These are phyloP conservation scores for Sisymbrium irio DNA, from an alignment of 345 rosid species.

Conservation along the genomic window DNA sequence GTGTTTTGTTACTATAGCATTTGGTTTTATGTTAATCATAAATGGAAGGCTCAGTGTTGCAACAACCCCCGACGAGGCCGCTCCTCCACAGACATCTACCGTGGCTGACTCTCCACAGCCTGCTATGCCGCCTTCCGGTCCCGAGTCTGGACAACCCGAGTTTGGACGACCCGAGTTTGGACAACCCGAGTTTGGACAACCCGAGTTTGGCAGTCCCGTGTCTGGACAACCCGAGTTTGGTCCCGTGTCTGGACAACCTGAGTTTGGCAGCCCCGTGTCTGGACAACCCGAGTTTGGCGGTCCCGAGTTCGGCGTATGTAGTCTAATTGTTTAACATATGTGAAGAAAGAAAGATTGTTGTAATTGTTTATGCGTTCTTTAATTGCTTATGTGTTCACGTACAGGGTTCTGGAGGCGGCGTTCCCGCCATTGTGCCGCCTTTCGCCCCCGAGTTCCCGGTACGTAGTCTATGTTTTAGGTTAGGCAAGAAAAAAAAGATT, in stretches of 20 bases:
- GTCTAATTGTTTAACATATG: not conserved
- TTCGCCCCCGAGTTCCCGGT: constrained; percentile 23
- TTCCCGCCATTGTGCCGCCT: not conserved
- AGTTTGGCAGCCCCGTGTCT: too few relatives aligned
- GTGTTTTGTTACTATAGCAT: constrained; percentile 2
- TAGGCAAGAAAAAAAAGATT: not conserved
- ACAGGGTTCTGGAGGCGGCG: not conserved
- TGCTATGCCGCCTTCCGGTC: not conserved
- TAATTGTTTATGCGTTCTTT: constrained; percentile 3
- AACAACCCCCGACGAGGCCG: not conserved
- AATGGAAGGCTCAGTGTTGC: constrained; percentile 17
- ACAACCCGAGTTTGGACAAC: too few relatives aligned
- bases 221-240: not conserved
- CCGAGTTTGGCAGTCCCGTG: too few relatives aligned
- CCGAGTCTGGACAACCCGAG: not conserved
- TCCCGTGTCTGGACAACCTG: not conserved
- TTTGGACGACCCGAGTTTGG: not conserved
- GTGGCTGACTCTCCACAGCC: not conserved
- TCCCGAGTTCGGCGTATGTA: constrained; percentile 12
- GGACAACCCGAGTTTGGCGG: too few relatives aligned
- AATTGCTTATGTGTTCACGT: not conserved
- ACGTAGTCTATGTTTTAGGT: not conserved
- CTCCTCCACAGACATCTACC: not conserved
- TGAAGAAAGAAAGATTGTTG: not conserved
- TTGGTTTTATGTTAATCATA: constrained; percentile 10